Evolutionary conservation across 2,329 filamentous ascomycete species (phyloP).

Genomic region (Fusarium multiceps): DNA sequence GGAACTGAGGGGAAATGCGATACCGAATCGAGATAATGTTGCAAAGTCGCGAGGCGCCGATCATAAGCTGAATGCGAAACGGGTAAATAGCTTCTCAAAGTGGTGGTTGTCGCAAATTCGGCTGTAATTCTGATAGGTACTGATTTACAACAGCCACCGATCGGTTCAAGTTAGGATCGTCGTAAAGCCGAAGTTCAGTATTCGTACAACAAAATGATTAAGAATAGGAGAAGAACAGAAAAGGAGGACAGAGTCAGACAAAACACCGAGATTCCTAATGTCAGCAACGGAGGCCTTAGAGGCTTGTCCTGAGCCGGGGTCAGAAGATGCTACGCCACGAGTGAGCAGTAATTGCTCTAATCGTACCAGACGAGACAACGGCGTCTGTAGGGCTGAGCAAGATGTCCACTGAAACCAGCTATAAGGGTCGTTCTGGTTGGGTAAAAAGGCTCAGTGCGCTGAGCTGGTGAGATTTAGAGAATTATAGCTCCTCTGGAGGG

Average conservation of each 20-base stretch:
- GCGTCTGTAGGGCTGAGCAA: slow-evolving; percentile 44
- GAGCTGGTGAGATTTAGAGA: slow-evolving; percentile 27
- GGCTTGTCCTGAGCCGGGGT: slow-evolving; percentile 35
- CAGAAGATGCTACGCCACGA: slow-evolving; percentile 44
- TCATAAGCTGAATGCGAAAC: slow-evolving; percentile 22
- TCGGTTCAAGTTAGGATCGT: slow-evolving; percentile 20
- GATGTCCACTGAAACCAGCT: slow-evolving; percentile 36
- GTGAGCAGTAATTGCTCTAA: slow-evolving; percentile 38
- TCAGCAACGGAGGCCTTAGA: slow-evolving; percentile 46
- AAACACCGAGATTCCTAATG: slow-evolving; percentile 29
- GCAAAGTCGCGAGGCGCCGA: slow-evolving; percentile 17
- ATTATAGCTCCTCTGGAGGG: slow-evolving; percentile 29
- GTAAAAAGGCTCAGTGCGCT: slow-evolving; percentile 17
- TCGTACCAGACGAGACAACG: slow-evolving; percentile 24
- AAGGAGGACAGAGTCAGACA: slow-evolving; percentile 23
- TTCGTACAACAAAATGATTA: slow-evolving; percentile 4
- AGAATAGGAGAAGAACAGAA: slow-evolving; percentile 13
- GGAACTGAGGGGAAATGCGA: slow-evolving; percentile 31
- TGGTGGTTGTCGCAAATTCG: slow-evolving; percentile 12
- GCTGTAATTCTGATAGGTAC: slow-evolving; percentile 3
- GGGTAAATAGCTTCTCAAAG: slow-evolving; percentile 14
- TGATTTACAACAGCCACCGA: slow-evolving; percentile 2
- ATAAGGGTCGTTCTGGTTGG: slow-evolving; percentile 32
- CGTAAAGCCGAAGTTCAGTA: background rate
- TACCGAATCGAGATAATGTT: slow-evolving; percentile 12